These are phyloP conservation scores for Onygenales sp. DNA, from an alignment of 2,329 filamentous ascomycete genomes.

Conservation along the genomic window DNA sequence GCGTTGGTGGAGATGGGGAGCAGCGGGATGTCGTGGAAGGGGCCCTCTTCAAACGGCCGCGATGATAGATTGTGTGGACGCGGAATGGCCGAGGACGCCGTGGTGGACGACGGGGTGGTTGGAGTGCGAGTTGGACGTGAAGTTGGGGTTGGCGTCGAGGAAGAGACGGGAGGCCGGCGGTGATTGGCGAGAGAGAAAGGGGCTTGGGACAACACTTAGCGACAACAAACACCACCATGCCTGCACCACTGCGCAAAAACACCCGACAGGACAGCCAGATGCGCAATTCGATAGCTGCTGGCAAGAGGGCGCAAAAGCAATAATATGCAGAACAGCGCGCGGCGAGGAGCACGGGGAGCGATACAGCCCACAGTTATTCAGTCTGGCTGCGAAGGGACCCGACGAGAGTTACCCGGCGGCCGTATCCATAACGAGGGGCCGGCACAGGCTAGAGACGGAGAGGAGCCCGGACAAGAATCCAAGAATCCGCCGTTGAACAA, in stretches of 20 bases:
- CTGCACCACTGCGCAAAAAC: background rate
- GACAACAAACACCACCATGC: background rate
- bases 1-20: constrained; percentile 11
- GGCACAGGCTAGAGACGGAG: background rate
- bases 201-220: constrained; percentile 13
- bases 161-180: constrained; percentile 1
- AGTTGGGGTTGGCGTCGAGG: constrained; percentile 5
- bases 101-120: constrained; percentile 15
- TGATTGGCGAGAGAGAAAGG: constrained; percentile 20
- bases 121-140: background rate
- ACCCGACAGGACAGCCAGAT: background rate
- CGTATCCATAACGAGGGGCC: background rate
- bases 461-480: background rate
- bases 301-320: background rate
- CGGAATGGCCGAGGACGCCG: constrained; percentile 16
- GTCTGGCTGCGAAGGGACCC: background rate
- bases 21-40: constrained; percentile 15
- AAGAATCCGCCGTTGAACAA: background rate
- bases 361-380: background rate
- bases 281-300: background rate
- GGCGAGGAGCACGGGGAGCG: background rate
- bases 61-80: constrained; percentile 23
- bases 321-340: background rate
- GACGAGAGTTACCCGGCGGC: background rate
- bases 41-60: constrained; percentile 28